A percentile compares a stretch with the other conserved stretches of the same genome.
These are phyloP conservation scores for Vittaforma corneae DNA, from an alignment of 371 early-diverging fungal genomes.

Conservation along the genomic window DNA sequence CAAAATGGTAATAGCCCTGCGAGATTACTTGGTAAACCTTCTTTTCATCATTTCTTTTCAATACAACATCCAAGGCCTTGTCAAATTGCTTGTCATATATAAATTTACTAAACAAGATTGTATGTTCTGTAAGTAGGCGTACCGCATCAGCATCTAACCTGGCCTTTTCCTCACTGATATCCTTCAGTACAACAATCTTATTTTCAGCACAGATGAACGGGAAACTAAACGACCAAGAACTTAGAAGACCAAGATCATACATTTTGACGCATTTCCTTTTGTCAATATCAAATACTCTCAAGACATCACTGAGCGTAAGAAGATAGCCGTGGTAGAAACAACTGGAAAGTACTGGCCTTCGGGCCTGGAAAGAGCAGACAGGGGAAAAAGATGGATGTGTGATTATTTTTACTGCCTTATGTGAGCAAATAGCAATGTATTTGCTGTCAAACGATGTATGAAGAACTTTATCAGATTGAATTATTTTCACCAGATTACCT, in stretches of 20 bases:
- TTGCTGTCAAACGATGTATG: background rate
- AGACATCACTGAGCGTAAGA: background rate
- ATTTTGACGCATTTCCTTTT: constrained; percentile 6
- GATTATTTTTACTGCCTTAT: constrained; percentile 3
- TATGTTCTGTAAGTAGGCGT: background rate
- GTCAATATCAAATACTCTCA: constrained; percentile 14
- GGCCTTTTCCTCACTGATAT: constrained; percentile 2
- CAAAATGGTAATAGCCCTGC: background rate
- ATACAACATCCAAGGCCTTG: background rate
- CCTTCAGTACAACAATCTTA: background rate
- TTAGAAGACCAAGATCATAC: constrained; percentile 3
- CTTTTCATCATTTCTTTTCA: background rate
- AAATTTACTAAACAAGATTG: background rate
- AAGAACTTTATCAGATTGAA: constrained; percentile 7
- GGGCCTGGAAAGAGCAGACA: background rate
- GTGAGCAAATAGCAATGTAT: constrained; percentile 3
- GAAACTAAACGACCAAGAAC: constrained; percentile 8
- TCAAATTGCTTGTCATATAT: constrained; percentile 5
- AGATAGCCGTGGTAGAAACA: background rate
- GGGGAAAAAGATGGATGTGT: background rate
- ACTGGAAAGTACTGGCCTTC: background rate
- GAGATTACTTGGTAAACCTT: constrained; percentile 3
- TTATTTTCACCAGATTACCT: background rate
- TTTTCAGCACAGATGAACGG: constrained; percentile 16
- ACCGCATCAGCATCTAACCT: background rate